These are phyloP conservation scores for Tympanopsis confertula DNA, from an alignment of 2,329 filamentous ascomycete species.

Conservation along the genomic window DNA sequence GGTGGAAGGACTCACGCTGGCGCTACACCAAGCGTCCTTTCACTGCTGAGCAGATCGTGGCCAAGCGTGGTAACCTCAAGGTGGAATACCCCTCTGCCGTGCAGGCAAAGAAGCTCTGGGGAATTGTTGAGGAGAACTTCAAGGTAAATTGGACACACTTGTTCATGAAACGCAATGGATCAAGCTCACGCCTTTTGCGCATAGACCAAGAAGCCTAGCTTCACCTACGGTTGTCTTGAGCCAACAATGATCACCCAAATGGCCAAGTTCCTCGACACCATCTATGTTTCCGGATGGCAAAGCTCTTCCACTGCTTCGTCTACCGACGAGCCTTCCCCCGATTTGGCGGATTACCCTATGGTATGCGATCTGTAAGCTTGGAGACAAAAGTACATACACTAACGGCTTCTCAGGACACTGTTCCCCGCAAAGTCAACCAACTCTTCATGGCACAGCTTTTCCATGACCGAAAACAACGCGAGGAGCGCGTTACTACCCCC, in stretches of 20 bases:
- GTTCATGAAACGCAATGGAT: not conserved
- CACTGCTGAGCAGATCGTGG: constrained; percentile 91
- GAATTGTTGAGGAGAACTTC: constrained; percentile 76
- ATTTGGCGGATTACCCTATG: constrained; percentile 95
- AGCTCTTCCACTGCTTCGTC: constrained; percentile 91
- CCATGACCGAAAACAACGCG: constrained; percentile 97
- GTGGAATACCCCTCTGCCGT: constrained; percentile 84
- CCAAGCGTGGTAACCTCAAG: constrained; percentile 83
- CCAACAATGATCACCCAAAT: constrained; percentile 98
- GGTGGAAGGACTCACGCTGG: constrained; percentile 92
- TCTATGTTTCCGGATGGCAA: constrained; percentile 98
- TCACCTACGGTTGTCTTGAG: constrained; percentile 93
- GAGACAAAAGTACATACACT: no score
- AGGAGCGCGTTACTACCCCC: constrained; percentile 74
- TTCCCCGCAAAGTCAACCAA: constrained; percentile 95
- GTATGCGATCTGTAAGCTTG: constrained; percentile 30
- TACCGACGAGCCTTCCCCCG: constrained; percentile 89
- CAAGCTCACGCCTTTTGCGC: not conserved
- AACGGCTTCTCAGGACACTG: constrained; percentile 62
- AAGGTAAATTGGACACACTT: constrained; percentile 38
- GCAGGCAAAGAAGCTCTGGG: constrained; percentile 90
- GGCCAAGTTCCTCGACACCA: constrained; percentile 96
- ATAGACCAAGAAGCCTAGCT: constrained; percentile 74
- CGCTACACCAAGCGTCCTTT: constrained; percentile 83
- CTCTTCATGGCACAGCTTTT: constrained; percentile 98